phyloP scores from a whole-genome alignment of 2,329 filamentous ascomycete species.

The Claviceps maximensis region DNA sequence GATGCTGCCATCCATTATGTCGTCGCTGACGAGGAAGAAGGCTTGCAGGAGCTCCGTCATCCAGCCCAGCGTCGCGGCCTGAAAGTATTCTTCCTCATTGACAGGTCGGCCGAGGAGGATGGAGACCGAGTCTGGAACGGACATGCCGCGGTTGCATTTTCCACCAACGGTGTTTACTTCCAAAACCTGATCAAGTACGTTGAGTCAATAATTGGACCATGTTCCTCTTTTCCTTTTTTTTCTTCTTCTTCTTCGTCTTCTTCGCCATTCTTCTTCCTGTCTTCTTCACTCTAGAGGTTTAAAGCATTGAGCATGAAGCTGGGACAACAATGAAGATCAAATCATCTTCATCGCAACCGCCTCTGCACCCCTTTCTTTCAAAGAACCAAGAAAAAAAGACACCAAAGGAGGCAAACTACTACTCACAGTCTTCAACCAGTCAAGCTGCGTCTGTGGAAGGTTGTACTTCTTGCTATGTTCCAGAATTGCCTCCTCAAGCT shows the following conservation, averaged over 20 bases:
- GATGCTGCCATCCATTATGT: constrained; percentile 96
- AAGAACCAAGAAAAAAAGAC: background rate
- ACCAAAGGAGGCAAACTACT: too few relatives aligned
- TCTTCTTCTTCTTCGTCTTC: background rate
- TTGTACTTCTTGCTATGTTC: constrained; percentile 71
- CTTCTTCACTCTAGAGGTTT: too few relatives aligned
- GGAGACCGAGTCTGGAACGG: constrained; percentile 80
- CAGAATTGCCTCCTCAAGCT: constrained; percentile 69
- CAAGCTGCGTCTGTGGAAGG: constrained; percentile 63
- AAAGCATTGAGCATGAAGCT: background rate
- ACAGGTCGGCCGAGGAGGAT: constrained; percentile 62
- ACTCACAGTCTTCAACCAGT: constrained; percentile 73
- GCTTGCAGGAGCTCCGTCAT: constrained; percentile 96
- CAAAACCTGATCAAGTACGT: constrained; percentile 44
- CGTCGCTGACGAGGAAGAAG: constrained; percentile 96
- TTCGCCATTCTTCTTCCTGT: too few relatives aligned
- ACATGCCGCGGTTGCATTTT: constrained; percentile 99
- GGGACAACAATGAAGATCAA: background rate
- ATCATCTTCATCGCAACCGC: background rate
- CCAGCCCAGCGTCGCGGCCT: constrained; percentile 83
- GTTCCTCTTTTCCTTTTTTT: background rate
- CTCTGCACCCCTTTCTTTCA: background rate
- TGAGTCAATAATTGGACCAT: background rate
- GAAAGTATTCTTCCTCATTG: constrained; percentile 72
- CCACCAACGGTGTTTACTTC: constrained; percentile 81